Percentiles rank a stretch among this genome's conserved stretches.
These are phyloP conservation scores for Hortiboletus flavorubellus DNA, from an alignment of 768 basidiomycete species.

Conservation along the genomic window DNA sequence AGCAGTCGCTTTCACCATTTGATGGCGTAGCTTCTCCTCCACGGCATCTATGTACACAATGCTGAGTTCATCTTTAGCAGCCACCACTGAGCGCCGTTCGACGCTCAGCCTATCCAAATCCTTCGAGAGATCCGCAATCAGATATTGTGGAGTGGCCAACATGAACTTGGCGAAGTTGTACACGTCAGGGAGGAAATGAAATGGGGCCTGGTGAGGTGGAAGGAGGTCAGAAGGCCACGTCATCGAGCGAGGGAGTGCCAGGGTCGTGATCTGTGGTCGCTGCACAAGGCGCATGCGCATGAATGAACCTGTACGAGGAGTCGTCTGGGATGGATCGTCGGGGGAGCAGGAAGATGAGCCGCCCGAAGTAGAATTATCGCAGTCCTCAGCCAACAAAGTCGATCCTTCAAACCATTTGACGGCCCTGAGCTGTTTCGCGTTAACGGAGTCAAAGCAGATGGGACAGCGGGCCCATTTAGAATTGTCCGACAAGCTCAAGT, in stretches of 20 bases:
- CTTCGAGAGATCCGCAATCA: conserved; percentile 65
- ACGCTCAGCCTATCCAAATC: conserved; percentile 70
- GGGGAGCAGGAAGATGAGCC: conserved; percentile 47
- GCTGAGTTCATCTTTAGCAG: conserved; percentile 73
- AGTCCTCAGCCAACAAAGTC: conserved; percentile 30
- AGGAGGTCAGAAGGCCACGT: conserved; percentile 95
- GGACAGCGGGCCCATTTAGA: conserved; percentile 90
- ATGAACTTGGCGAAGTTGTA: conserved; percentile 89
- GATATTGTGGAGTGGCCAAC: conserved; percentile 87
- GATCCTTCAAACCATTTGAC: conserved; percentile 85
- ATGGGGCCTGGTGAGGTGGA: conserved; percentile 90
- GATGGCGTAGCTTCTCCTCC: conserved; percentile 68
- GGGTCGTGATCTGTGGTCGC: conserved; percentile 90
- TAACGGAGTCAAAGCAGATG: conserved; percentile 92
- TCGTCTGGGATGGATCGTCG: conserved; percentile 33
- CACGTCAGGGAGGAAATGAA: conserved; percentile 94
- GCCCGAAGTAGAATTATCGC: conserved; percentile 21
- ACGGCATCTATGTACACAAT: conserved; percentile 79
- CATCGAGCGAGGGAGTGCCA: conserved; percentile 85
- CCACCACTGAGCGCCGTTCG: conserved; percentile 65
- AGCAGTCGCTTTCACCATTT: conserved; percentile 75
- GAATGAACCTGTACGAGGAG: conserved; percentile 52
- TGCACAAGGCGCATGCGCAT: conserved; percentile 88
- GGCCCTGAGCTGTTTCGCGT: conserved; percentile 84
- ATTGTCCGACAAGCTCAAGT: conserved; percentile 78